These are phyloP conservation scores for Kalmusia sp. DNA, from an alignment of 2,329 filamentous ascomycete genomes.

Conservation along the genomic window DNA sequence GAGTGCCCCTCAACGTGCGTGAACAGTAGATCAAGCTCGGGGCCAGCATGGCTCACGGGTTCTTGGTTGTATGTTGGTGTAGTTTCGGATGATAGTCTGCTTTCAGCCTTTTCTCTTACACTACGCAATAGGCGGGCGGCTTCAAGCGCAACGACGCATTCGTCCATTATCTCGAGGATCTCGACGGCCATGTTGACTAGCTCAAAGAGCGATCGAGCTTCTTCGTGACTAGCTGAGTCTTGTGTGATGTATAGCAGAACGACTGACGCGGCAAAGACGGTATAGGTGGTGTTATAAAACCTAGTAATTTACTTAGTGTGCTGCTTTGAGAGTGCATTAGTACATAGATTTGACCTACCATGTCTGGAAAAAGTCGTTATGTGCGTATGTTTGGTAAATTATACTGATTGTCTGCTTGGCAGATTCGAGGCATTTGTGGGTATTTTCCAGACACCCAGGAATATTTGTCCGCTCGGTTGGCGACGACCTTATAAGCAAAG, in stretches of 20 bases:
- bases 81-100: neutral
- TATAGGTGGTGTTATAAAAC: constrained; percentile 54
- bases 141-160: constrained; percentile 49
- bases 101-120: constrained; percentile 9
- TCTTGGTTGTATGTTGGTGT: neutral
- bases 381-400: constrained; percentile 48
- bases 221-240: neutral
- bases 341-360: constrained; percentile 41
- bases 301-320: constrained; percentile 20
- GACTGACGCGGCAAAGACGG: constrained; percentile 50
- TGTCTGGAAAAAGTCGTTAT: constrained; percentile 51
- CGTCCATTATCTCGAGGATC: constrained; percentile 52
- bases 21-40: neutral
- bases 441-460: constrained; percentile 38
- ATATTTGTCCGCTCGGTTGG: constrained; percentile 28
- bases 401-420: constrained; percentile 50
- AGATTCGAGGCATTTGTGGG: constrained; percentile 48
- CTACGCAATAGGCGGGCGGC: constrained; percentile 33
- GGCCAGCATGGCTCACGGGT: neutral
- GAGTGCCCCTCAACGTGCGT: neutral
- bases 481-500: constrained; percentile 41
- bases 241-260: constrained; percentile 43
- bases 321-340: neutral
- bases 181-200: constrained; percentile 48
- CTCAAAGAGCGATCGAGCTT: constrained; percentile 1